Base-by-base conservation (phyloP, 2,329 filamentous ascomycete genomes). In the Ophiostoma quercus region DNA sequence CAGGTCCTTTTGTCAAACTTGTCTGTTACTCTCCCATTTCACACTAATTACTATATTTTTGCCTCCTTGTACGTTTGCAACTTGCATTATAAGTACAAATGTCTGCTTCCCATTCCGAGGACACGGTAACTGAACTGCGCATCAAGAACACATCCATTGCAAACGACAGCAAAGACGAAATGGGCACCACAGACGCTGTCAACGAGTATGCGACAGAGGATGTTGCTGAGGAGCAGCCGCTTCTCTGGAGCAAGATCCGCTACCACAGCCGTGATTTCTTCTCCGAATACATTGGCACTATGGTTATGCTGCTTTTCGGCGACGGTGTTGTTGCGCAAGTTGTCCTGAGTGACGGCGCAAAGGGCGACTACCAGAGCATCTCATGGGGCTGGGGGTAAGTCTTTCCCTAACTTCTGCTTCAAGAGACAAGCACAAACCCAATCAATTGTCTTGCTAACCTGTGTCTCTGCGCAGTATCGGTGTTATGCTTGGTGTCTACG, bases 291-390 rank as follows among this genome's bases (percentile, higher is more conserved):
- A 84, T 89, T 67, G 88, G 88, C 8, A 88, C 86, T 14, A 88
- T 92, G 80, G 83, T 89, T 69, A 78, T 92, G 72, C 81, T 92
- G 71, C 78, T 91, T 57, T 92, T 92, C 74, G 89, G 89, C 3
- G 85, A 91, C 72, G 89, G 88, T n/a, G 86, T 87, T 69, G 87
- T 91, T 25, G 89, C 89, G 2, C 90, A 92, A 77, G 88, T 90
- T 0, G 79, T 87, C 0, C 82, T 92, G 14, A 88, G 85, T 71
- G 77, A 77, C 3, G 77, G 75, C 34, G 75, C 75, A 16, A 84
- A 83, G 74, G 84, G 85, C 60, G 76, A 81, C 71, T 84, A 83
- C 72, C 79, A 83, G 74, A 82, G 80, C 70, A 83, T 84, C 70
- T 81, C 80, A 3, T 83, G 82, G 80, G 81, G 81, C 47, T 84